Base-by-base conservation (phyloP, 2,329 filamentous ascomycete species). In the Botrytis elliptica region DNA sequence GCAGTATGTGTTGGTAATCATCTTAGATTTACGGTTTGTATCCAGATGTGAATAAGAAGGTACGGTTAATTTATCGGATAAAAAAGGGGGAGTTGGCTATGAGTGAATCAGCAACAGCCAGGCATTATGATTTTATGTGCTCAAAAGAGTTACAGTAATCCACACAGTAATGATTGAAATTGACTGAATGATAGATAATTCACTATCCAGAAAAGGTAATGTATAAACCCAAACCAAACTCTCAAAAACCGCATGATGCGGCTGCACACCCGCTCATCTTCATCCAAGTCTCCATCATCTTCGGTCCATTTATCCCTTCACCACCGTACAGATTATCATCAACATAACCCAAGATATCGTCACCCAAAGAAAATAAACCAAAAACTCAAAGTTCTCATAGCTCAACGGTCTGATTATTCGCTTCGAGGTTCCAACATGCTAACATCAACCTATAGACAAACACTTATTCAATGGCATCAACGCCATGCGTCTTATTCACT, bases 91-190 rank as follows among this genome's bases (percentile, higher is more conserved):
- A 40, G 16, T 40, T 40, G 46, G 12, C 6, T 6, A 14, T 18
- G 33, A 18, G 36, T 55, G 42, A 52, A 38, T 52, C 16, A 67
- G 5, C 12, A n/a, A 55, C 4, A 29, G 16, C 1, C 3, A 40
- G 8, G 1, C 6, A 38, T 29, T 12, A 6, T 7, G n/a, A 0
- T 0, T 40, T 0, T n/a, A 4, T 52, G 16, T 29, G 18, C 16
- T 1, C 8, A 14, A 4, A 29, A 3, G 2, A 12, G 8, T 14
- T 20, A 2, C 33, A 22, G 0, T 1, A n/a, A n/a, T 9, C 10
- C 1, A 18, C 9, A n/a, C 20, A 16, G 29, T 10, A 38, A 12
- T 4, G 12, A 10, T 4, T 29, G 14, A 6, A 2, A n/a, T 1
- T 20, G 12, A 52, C 4, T 4, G 25, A 36, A 49, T 25, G 46